phyloP scores from a whole-genome alignment of 805 yeast species.

The Ascoidea asiatica region DNA sequence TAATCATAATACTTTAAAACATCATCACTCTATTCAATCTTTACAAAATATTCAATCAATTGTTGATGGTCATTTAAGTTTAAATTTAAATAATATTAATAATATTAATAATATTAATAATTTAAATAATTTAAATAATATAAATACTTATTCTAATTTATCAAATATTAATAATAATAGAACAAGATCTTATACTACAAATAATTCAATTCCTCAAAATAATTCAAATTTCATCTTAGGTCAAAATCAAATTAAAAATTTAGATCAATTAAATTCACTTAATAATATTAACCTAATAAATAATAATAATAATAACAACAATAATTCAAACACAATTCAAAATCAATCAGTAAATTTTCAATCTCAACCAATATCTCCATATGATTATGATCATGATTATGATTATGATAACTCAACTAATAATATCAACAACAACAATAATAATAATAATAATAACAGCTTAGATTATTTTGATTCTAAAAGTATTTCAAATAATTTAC shows the following conservation, averaged over 20 bases:
- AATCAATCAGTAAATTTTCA: background rate
- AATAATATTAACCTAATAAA: too few relatives aligned
- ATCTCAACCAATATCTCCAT: background rate
- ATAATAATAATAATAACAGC: constrained; percentile 11
- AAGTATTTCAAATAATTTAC: constrained; percentile 7
- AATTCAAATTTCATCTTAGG: constrained; percentile 20
- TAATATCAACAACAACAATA: constrained; percentile 3
- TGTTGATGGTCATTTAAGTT: background rate
- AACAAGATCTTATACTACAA: constrained; percentile 40
- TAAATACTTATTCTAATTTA: too few relatives aligned
- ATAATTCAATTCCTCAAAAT: constrained; percentile 15
- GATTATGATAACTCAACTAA: background rate
- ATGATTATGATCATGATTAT: background rate
- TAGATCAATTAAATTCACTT: too few relatives aligned
- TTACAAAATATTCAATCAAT: too few relatives aligned
- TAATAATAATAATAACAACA: constrained; percentile 26
- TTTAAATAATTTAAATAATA: constrained; percentile 1
- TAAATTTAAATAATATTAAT: too few relatives aligned
- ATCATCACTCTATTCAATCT: background rate
- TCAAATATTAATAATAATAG: constrained; percentile 14
- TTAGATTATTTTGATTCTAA: too few relatives aligned
- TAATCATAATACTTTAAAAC: background rate
- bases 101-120: background rate
- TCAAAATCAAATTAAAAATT: too few relatives aligned
- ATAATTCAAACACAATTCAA: constrained; percentile 3